Percentiles rank a stretch among this genome's conserved stretches.
These are phyloP conservation scores for Knufia fluminis DNA, from an alignment of 2,329 filamentous ascomycete genomes.

Conservation along the genomic window DNA sequence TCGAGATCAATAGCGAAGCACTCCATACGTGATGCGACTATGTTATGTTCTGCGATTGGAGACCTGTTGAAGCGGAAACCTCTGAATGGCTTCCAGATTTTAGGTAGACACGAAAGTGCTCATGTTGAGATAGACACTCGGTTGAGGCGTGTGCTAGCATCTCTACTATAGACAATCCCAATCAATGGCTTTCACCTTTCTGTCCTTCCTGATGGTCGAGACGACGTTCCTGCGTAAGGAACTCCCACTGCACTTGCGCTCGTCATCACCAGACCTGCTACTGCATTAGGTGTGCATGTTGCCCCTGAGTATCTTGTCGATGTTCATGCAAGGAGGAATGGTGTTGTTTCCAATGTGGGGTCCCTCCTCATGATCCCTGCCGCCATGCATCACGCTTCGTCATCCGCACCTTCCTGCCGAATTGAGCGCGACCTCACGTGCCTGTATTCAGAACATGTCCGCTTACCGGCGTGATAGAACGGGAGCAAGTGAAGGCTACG, in stretches of 20 bases:
- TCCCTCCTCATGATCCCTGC: not conserved
- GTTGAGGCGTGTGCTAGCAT: slow-evolving; percentile 13
- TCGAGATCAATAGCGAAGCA: not conserved
- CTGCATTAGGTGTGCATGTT: too few species aligned
- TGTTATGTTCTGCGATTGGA: slow-evolving; percentile 13
- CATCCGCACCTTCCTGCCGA: too few species aligned
- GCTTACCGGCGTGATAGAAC: too few species aligned
- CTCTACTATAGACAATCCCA: slow-evolving; percentile 4
- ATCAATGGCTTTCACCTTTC: too few species aligned
- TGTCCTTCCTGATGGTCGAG: too few species aligned
- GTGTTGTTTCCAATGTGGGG: not conserved
- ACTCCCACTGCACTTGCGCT: too few species aligned
- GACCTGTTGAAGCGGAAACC: slow-evolving; percentile 21
- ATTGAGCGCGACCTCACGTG: not conserved
- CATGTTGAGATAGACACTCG: slow-evolving; percentile 19
- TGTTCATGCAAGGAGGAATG: not conserved
- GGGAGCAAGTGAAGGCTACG: too few species aligned
- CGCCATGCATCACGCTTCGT: not conserved
- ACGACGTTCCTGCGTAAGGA: too few species aligned
- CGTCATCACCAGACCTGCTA: too few species aligned
- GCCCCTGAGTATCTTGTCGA: not conserved
- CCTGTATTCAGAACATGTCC: too few species aligned
- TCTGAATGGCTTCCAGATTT: slow-evolving; percentile 18
- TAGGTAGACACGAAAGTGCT: slow-evolving; percentile 20
- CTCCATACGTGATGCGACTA: slow-evolving; percentile 12